These are phyloP conservation scores for Fusarium nematophilum DNA, from an alignment of 2,329 filamentous ascomycete species.

Conservation along the genomic window DNA sequence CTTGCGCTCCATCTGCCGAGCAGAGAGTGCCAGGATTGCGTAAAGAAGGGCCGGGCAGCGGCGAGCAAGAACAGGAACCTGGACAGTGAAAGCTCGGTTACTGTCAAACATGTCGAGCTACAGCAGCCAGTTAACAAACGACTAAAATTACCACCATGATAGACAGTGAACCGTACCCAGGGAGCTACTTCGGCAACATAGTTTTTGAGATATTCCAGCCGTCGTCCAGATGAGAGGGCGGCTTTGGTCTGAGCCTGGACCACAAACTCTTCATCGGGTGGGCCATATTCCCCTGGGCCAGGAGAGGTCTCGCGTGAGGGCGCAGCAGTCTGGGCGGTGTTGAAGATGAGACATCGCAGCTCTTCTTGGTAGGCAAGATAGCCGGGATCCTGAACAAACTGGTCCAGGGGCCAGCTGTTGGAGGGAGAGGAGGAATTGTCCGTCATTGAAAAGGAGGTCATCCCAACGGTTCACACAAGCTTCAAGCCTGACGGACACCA, in stretches of 20 bases:
- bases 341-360: constrained; percentile 59
- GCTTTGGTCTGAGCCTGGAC: constrained; percentile 39
- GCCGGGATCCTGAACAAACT: constrained; percentile 53
- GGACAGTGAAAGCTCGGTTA: constrained; percentile 62
- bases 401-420: constrained; percentile 48
- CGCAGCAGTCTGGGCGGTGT: constrained; percentile 56
- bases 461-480: constrained; percentile 3
- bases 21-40: constrained; percentile 65
- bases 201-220: constrained; percentile 57
- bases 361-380: constrained; percentile 60
- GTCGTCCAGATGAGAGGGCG: constrained; percentile 47
- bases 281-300: constrained; percentile 31
- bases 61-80: constrained; percentile 62
- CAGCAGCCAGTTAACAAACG: not conserved
- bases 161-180: constrained; percentile 51
- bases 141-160: not conserved
- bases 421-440: constrained; percentile 43
- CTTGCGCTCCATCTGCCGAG: constrained; percentile 65
- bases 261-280: constrained; percentile 33
- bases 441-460: constrained; percentile 25
- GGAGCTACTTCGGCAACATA: constrained; percentile 65
- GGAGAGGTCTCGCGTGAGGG: constrained; percentile 55
- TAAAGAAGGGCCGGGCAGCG: constrained; percentile 60
- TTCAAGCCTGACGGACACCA: too few relatives aligned
- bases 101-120: constrained; percentile 70